A percentile compares a stretch with the other conserved stretches of the same genome.
These are phyloP conservation scores for Aquilaria sinensis DNA, from an alignment of 345 rosid genomes.

Conservation along the genomic window DNA sequence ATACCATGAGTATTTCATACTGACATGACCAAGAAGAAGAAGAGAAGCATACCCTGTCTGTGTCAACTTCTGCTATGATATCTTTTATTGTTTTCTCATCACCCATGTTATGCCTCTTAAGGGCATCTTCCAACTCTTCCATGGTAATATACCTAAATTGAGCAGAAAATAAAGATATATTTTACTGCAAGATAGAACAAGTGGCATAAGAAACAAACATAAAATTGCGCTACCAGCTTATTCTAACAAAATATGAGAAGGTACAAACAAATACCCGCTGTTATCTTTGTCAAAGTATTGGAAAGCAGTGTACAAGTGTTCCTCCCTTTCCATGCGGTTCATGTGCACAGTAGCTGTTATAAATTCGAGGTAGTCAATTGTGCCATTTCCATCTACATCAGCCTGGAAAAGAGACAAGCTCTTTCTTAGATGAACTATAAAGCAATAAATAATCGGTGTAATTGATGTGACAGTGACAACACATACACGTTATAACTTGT, in stretches of 20 bases:
- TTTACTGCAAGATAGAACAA: background rate
- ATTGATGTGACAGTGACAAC: too few relatives aligned
- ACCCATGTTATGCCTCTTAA: conserved; percentile 83
- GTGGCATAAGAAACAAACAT: background rate
- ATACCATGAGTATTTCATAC: too few relatives aligned
- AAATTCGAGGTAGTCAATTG: conserved; percentile 93
- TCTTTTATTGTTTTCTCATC: conserved; percentile 92
- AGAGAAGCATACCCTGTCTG: conserved; percentile 53
- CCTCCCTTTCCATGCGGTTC: conserved; percentile 93
- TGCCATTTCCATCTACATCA: conserved; percentile 94
- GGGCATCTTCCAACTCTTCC: conserved; percentile 92
- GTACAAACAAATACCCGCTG: conserved; percentile 60
- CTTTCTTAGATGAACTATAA: conserved; percentile 1
- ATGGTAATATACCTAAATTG: conserved; percentile 71
- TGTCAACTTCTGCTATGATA: conserved; percentile 92
- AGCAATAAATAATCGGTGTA: background rate
- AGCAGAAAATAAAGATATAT: conserved; percentile 5
- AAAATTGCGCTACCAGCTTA: background rate
- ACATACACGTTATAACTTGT: background rate
- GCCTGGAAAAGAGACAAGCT: conserved; percentile 44
- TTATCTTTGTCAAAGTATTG: conserved; percentile 91
- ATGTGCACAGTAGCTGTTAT: conserved; percentile 96
- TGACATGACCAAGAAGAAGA: background rate
- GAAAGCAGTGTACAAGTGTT: conserved; percentile 80
- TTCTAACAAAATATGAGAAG: background rate